phyloP scores from a whole-genome alignment of 2,329 filamentous ascomycete genomes.

The Venturia pyrina region DNA sequence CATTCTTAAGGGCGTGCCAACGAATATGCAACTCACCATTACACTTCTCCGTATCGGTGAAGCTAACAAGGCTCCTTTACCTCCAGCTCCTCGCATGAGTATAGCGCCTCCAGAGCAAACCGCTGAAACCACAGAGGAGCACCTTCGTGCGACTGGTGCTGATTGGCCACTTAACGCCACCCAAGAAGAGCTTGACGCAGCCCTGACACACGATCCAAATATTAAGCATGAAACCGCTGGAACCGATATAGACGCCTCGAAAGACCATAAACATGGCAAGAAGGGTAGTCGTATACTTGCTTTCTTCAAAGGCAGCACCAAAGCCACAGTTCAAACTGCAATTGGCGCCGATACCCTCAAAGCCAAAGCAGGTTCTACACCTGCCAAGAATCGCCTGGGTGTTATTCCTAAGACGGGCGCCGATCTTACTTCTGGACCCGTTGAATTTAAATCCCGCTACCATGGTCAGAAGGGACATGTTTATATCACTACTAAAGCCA shows the following conservation, averaged over 20 bases:
- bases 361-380: conserved; percentile 50
- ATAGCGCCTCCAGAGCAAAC: conserved; percentile 37
- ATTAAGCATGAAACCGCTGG: conserved; percentile 41
- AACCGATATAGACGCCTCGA: conserved; percentile 41
- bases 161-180: conserved; percentile 51
- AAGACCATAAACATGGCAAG: conserved; percentile 38
- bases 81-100: conserved; percentile 42
- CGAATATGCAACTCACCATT: conserved; percentile 73
- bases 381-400: conserved; percentile 61
- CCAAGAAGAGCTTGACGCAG: conserved; percentile 54
- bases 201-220: conserved; percentile 39
- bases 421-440: conserved; percentile 49
- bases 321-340: conserved; percentile 61
- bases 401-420: conserved; percentile 47
- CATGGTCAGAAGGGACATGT: conserved; percentile 62
- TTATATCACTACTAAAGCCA: conserved; percentile 58
- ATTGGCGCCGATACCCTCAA: conserved; percentile 62
- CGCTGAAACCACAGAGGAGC: conserved; percentile 38
- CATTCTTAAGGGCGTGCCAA: conserved; percentile 70
- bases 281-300: conserved; percentile 44
- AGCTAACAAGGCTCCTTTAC: conserved; percentile 67
- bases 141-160: conserved; percentile 42
- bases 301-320: conserved; percentile 60
- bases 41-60: conserved; percentile 76
- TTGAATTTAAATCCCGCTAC: conserved; percentile 65